Percentiles rank a stretch among this genome's conserved stretches.
Evolutionary conservation across 2,329 filamentous ascomycete species (phyloP).

Genomic region (Xylaria sp.): DNA sequence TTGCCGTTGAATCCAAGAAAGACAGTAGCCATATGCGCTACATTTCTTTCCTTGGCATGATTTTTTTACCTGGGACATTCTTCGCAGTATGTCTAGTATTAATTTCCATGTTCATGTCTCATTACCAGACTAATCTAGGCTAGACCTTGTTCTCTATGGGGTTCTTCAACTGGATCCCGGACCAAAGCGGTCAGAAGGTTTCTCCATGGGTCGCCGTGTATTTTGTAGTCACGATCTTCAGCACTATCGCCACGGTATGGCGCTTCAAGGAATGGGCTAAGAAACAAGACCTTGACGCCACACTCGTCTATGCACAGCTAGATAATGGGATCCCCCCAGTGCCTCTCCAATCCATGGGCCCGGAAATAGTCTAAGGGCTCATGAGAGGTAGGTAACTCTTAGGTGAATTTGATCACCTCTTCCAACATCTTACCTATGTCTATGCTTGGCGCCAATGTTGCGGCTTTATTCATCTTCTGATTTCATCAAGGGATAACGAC

Average conservation of each 20-base stretch:
- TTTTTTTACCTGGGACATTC: constrained; percentile 42
- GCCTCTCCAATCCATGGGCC: not conserved
- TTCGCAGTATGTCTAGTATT: constrained; percentile 37
- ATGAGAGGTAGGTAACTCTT: not conserved
- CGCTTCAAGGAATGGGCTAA: constrained; percentile 19
- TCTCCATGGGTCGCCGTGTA: constrained; percentile 41
- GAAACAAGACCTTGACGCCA: constrained; percentile 11
- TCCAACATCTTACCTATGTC: not conserved
- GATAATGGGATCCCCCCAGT: not conserved
- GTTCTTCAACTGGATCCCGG: constrained; percentile 40
- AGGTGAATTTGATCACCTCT: not conserved
- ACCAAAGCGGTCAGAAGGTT: constrained; percentile 31
- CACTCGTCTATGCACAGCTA: not conserved
- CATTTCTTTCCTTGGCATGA: constrained; percentile 37
- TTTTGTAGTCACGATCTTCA: constrained; percentile 26
- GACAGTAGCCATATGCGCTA: constrained; percentile 40
- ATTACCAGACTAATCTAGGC: not conserved
- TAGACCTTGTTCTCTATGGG: constrained; percentile 41
- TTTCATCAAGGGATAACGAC: not conserved
- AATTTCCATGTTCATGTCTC: not conserved
- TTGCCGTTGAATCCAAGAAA: constrained; percentile 36
- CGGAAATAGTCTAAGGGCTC: not conserved
- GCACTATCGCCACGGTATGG: constrained; percentile 31
- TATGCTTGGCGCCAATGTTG: not conserved
- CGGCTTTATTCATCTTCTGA: not conserved